These are phyloP conservation scores for Tolypocladium inflatum DNA, from an alignment of 2,329 filamentous ascomycete genomes.

Conservation along the genomic window DNA sequence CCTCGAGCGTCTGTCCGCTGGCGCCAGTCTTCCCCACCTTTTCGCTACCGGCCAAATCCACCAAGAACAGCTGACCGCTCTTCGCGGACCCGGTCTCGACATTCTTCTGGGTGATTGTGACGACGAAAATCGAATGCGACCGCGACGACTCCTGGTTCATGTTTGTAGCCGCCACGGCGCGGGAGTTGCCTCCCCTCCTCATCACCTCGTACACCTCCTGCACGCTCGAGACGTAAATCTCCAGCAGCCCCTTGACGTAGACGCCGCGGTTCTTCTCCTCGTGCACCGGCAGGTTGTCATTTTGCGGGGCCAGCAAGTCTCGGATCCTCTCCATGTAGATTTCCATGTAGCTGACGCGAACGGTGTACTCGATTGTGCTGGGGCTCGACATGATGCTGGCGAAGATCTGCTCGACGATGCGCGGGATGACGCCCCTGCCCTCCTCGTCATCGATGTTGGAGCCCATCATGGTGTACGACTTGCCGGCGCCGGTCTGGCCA, in stretches of 20 bases:
- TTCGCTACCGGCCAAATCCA: constrained; percentile 96
- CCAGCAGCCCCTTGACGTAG: constrained; percentile 89
- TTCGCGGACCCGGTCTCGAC: constrained; percentile 92
- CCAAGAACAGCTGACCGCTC: constrained; percentile 92
- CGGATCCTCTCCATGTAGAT: constrained; percentile 99
- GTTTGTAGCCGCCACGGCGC: constrained; percentile 92
- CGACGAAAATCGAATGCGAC: constrained; percentile 96
- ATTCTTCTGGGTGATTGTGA: constrained; percentile 96
- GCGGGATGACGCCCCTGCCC: constrained; percentile 87
- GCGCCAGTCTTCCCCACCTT: constrained; percentile 98
- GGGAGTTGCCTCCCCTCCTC: constrained; percentile 78
- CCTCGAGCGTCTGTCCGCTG: constrained; percentile 91
- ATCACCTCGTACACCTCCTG: constrained; percentile 96
- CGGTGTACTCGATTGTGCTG: constrained; percentile 95
- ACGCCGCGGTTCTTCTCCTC: constrained; percentile 95
- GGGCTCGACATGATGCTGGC: constrained; percentile 87
- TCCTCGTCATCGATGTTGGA: constrained; percentile 83
- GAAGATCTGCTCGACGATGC: constrained; percentile 97
- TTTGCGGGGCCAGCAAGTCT: constrained; percentile 83
- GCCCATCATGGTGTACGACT: constrained; percentile 88
- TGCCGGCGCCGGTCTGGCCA: constrained; percentile 95
- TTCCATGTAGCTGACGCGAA: constrained; percentile 98
- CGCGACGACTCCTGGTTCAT: constrained; percentile 99
- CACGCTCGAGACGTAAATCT: constrained; percentile 92
- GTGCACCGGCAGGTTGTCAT: constrained; percentile 95